Conservation (phyloP, 2,329 filamentous ascomycete species). For the Arachnopeziza araneosa region DNA sequence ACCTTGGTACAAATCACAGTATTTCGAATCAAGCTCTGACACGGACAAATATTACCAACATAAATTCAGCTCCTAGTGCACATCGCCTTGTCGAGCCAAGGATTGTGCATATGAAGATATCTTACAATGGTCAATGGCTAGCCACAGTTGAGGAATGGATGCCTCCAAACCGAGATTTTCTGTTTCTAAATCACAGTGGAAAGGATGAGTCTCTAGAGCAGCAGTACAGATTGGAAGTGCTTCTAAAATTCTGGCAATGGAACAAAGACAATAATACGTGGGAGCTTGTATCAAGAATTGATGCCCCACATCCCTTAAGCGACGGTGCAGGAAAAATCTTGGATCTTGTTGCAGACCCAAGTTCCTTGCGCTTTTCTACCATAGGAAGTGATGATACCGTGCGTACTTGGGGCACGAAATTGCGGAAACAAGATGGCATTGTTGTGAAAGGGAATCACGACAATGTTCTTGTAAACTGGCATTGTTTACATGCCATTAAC, state of each 20-base stretch:
- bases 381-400: constrained; percentile 75
- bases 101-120: constrained; percentile 69
- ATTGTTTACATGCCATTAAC: constrained; percentile 54
- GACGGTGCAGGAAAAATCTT: constrained; percentile 55
- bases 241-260: constrained; percentile 85
- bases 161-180: constrained; percentile 64
- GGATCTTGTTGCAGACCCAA: constrained; percentile 66
- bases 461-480: constrained; percentile 67
- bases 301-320: constrained; percentile 67
- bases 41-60: constrained; percentile 78
- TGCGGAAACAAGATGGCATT: constrained; percentile 62
- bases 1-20: constrained; percentile 72
- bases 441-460: constrained; percentile 53
- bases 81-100: constrained; percentile 70
- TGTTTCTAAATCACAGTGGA: constrained; percentile 46
- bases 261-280: constrained; percentile 53
- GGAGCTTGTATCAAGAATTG: constrained; percentile 76
- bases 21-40: constrained; percentile 83
- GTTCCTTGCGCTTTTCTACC: constrained; percentile 69
- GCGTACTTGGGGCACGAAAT: constrained; percentile 74
- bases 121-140: constrained; percentile 79
- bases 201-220: constrained; percentile 36
- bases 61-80: constrained; percentile 69
- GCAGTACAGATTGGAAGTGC: constrained; percentile 60
- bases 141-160: constrained; percentile 90